Conservation (phyloP, 2,329 filamentous ascomycete genomes). For the Monilinia polystroma region DNA sequence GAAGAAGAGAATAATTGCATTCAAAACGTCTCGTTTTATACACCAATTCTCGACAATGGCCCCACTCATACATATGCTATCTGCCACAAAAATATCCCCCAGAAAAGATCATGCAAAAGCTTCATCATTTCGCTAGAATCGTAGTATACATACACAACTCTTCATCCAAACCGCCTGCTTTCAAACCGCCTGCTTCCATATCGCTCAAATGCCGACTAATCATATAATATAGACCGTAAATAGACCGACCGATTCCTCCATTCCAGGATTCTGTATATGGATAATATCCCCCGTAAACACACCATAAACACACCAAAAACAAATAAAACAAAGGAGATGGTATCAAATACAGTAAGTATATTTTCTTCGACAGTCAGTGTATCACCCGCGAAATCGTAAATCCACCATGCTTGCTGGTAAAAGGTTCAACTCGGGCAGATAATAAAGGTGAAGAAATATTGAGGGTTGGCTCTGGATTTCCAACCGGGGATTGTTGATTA, state of each 20-base stretch:
- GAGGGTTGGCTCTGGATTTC: neutral
- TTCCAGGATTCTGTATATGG: neutral
- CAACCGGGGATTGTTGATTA: neutral
- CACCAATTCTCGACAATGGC: neutral
- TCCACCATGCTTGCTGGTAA: constrained; percentile 12
- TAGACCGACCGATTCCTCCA: constrained; percentile 1
- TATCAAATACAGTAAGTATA: constrained; percentile 4
- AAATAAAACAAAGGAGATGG: constrained; percentile 13
- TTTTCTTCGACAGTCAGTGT: neutral
- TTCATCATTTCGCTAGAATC: constrained; percentile 9
- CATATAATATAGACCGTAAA: constrained; percentile 10
- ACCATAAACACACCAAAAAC: neutral
- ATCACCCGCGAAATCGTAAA: neutral
- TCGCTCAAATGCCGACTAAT: constrained; percentile 4
- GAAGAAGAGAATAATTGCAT: neutral
- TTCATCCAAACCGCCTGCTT: neutral
- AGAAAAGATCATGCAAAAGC: constrained; percentile 2
- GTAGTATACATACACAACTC: constrained; percentile 14
- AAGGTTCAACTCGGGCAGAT: neutral
- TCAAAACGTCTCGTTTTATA: neutral
- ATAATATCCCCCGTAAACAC: neutral
- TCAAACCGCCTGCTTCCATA: neutral
- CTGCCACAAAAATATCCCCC: neutral
- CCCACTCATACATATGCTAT: neutral
- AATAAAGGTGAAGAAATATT: neutral